A percentile compares a stretch with the other conserved stretches of the same genome.
Conservation (phyloP, 352 stramenopile genomes). For the Phytophthora palmivora region DNA sequence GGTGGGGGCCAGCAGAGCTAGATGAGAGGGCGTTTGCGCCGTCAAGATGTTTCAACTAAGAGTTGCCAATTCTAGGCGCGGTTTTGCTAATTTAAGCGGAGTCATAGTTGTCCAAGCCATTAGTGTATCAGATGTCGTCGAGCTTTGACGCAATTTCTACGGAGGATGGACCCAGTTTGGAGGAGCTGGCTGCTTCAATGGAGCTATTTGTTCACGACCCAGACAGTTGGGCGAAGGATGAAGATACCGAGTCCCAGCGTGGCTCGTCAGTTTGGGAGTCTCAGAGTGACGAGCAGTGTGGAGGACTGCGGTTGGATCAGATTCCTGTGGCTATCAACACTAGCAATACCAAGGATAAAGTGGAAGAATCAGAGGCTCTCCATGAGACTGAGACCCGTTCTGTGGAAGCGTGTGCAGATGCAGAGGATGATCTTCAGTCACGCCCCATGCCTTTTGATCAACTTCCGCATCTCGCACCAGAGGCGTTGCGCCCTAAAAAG, state of each 20-base stretch:
- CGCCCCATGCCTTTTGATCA: conserved; percentile 24
- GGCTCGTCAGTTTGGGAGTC: conserved; percentile 17
- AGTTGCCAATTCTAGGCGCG: conserved; percentile 3
- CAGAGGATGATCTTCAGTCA: conserved; percentile 1
- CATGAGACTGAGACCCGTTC: conserved; percentile 1
- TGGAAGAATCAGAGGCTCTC: background rate
- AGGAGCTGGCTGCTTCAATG: conserved; percentile 8
- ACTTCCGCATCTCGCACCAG: conserved; percentile 17
- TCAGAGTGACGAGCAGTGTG: conserved; percentile 1
- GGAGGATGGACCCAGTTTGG: conserved; percentile 10
- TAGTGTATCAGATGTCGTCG: conserved; percentile 15
- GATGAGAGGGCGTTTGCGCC: background rate
- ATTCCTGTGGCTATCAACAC: conserved; percentile 20
- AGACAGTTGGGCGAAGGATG: conserved; percentile 15
- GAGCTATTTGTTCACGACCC: conserved; percentile 17
- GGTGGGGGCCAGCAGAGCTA: background rate
- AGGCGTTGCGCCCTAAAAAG: conserved; percentile 25
- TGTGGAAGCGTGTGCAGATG: conserved; percentile 1
- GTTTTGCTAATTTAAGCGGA: conserved; percentile 22
- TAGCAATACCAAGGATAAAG: conserved; percentile 1
- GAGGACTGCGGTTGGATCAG: conserved; percentile 15
- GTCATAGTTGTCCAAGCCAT: background rate
- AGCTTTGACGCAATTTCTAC: background rate
- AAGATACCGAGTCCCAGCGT: conserved; percentile 9
- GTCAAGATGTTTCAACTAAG: no score